Evolutionary conservation across 169 alveolate species (phyloP), one percentile per base, ranked within the genome.

Genomic region (Plasmodium malariae): DNA sequence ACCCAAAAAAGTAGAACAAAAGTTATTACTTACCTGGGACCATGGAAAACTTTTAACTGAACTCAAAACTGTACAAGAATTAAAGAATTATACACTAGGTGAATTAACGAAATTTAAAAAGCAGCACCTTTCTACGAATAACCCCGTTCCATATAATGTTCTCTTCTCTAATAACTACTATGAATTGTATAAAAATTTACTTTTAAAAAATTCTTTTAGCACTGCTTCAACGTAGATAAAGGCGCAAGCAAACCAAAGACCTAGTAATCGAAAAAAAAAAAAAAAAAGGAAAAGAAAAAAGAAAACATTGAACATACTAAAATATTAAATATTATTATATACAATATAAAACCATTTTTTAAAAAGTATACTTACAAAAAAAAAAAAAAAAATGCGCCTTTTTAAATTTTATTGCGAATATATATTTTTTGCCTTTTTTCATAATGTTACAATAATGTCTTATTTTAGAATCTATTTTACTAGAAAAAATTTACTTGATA

Each of bases 1-100:
- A 51, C 89, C 89, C 28, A 62, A 62, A 62, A 62, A 78, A 57
- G 67, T 78, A 1, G 89, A 78, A 78, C 26, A 78, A 37, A 78
- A 78, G 37, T 78, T 78, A 26, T 55, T 6, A 19, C 78, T 62
- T 45, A 17, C 26, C 36, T 78, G 89, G 89, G 76, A 78, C n/a
- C 40, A 78, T 36, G 89, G 89, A 48, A 78, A 78, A 63, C 48
- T 65, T 26, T 68, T 78, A 78, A 78, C 55, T 28, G 51, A 43
- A 9, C 48, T 78, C 28, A 78, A 78, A 49, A 78, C 74, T 1
- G 45, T 78, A 48, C 21, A 49, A 6, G 89, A 63, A 26, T 45
- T 78, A 49, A 78, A 78, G 55, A 69, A 63, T 21, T 62, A 78
- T 69, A 78, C 89, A 9, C 28, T 43, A 19, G 37, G 26, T 78